Percentiles rank a stretch among this genome's conserved stretches.
phyloP scores from a whole-genome alignment of 352 stramenopile genomes.

The Peronosclerospora sorghi region DNA sequence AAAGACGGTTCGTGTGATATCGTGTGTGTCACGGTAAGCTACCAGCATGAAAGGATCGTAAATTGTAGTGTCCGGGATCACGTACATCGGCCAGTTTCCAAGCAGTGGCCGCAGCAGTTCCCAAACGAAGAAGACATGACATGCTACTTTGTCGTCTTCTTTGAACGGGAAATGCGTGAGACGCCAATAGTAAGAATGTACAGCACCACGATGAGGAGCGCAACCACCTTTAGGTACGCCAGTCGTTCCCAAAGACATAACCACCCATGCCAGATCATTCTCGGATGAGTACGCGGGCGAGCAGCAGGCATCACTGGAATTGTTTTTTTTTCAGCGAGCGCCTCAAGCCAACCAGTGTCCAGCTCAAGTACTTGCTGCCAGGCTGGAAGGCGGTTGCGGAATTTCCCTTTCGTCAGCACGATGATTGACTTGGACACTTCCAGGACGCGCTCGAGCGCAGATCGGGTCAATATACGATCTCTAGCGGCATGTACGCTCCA shows the following conservation, averaged over 20 bases:
- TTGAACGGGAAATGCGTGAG: constrained; percentile 59
- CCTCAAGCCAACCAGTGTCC: constrained; percentile 42
- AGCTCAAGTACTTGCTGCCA: constrained; percentile 65
- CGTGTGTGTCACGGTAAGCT: constrained; percentile 53
- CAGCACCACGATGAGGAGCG: constrained; percentile 85
- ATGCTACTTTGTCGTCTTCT: constrained; percentile 76
- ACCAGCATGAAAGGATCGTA: constrained; percentile 84
- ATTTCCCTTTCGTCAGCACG: constrained; percentile 77
- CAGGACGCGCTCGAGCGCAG: constrained; percentile 85
- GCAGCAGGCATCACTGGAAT: constrained; percentile 39
- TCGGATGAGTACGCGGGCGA: constrained; percentile 52
- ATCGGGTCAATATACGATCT: constrained; percentile 84
- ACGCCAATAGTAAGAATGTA: constrained; percentile 89
- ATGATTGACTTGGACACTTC: constrained; percentile 80
- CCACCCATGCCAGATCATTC: constrained; percentile 88
- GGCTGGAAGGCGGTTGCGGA: constrained; percentile 44
- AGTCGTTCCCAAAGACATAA: constrained; percentile 89
- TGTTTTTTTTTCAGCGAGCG: constrained; percentile 14
- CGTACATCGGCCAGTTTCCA: constrained; percentile 77
- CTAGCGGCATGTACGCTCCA: constrained; percentile 85
- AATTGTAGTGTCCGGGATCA: constrained; percentile 88
- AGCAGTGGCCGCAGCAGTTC: constrained; percentile 87
- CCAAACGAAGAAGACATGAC: constrained; percentile 94
- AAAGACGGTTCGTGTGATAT: constrained; percentile 88
- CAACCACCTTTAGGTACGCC: constrained; percentile 90